These are phyloP conservation scores for Globisporangium paddicum DNA, from an alignment of 352 stramenopile species.

Conservation along the genomic window DNA sequence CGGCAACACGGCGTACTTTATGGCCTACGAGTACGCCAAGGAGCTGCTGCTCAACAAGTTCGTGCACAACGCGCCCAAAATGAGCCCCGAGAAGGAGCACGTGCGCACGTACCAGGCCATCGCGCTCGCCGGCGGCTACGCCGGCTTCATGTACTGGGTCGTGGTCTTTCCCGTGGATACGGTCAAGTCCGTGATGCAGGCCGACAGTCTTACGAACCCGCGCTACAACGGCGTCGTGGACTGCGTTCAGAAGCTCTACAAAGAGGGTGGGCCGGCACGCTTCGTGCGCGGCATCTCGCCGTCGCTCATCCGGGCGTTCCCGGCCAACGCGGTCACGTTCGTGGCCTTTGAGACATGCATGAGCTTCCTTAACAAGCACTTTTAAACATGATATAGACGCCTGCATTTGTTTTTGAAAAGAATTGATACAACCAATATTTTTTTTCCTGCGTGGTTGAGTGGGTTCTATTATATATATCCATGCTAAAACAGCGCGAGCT, in stretches of 20 bases:
- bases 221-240: conserved; percentile 69
- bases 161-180: conserved; percentile 80
- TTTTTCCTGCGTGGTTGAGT: conserved; percentile 3
- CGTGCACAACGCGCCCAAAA: conserved; percentile 25
- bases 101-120: conserved; percentile 74
- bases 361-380: conserved; percentile 69
- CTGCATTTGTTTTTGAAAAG: not conserved
- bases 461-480: conserved; percentile 14
- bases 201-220: conserved; percentile 64
- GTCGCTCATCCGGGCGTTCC: conserved; percentile 70
- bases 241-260: conserved; percentile 61
- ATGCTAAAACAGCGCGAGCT: conserved; percentile 71
- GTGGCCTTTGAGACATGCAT: conserved; percentile 80
- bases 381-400: conserved; percentile 30
- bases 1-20: conserved; percentile 81
- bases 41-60: conserved; percentile 54
- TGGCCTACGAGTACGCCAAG: conserved; percentile 76
- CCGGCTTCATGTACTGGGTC: conserved; percentile 84
- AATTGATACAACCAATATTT: not conserved
- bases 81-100: conserved; percentile 51
- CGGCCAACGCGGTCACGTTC: conserved; percentile 82
- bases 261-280: conserved; percentile 50
- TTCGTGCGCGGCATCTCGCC: conserved; percentile 82
- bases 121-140: conserved; percentile 60
- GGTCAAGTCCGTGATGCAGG: conserved; percentile 81